Conservation (phyloP, 345 rosid genomes). For the Eucalyptus tenuipes region DNA sequence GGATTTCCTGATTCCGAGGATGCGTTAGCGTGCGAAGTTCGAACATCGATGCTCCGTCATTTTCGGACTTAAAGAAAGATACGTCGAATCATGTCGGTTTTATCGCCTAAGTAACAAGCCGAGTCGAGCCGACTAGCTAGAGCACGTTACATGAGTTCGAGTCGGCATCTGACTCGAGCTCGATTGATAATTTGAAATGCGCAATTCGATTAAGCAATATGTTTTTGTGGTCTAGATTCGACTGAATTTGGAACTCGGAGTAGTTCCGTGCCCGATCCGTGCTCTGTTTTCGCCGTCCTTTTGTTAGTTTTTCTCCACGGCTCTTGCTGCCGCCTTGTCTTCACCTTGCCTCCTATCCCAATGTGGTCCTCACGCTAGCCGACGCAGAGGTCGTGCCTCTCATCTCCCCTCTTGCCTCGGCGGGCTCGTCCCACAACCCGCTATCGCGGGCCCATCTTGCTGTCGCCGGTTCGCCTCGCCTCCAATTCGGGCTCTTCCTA, state of each 20-base stretch:
- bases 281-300: background rate
- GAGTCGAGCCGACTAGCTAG: background rate
- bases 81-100: background rate
- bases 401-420: background rate
- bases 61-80: too few relatives aligned
- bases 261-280: background rate
- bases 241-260: background rate
- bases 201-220: background rate
- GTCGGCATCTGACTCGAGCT: background rate
- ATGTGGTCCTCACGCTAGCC: background rate
- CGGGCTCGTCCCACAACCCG: background rate
- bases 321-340: background rate
- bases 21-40: background rate
- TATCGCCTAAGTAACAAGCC: accelerated
- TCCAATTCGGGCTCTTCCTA: background rate
- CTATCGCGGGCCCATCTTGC: background rate
- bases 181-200: background rate
- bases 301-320: background rate
- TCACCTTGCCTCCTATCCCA: background rate
- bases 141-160: background rate
- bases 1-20: background rate
- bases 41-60: background rate
- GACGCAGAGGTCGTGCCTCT: background rate
- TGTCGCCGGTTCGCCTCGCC: background rate
- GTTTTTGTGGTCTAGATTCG: background rate